Percentiles rank a stretch among this genome's conserved stretches.
Conservation (phyloP, 108 stramenopile species). For the Mayamaea pseudoterrestris region DNA sequence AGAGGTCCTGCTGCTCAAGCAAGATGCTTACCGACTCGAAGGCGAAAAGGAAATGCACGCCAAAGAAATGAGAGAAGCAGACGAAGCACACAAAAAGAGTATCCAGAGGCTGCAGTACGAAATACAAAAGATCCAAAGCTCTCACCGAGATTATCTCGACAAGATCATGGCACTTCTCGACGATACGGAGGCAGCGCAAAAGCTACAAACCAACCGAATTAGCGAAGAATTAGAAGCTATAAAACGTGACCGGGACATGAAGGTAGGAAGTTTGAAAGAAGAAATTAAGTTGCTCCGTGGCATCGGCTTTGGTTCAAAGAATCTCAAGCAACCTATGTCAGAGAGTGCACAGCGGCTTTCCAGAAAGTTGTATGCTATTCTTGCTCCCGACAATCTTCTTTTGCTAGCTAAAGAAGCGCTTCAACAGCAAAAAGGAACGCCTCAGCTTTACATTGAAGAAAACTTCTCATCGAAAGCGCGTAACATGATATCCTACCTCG, state of each 20-base stretch:
- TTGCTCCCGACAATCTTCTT: constrained; percentile 1
- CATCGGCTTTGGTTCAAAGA: background rate
- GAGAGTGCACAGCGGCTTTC: background rate
- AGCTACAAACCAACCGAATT: background rate
- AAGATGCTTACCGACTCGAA: background rate
- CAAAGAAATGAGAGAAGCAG: background rate
- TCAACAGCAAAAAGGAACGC: background rate
- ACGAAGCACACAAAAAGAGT: constrained; percentile 1
- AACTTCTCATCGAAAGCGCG: background rate
- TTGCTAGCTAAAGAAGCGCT: too few relatives aligned
- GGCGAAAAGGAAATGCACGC: background rate
- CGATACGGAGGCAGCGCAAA: background rate
- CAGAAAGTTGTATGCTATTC: background rate
- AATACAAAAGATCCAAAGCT: background rate
- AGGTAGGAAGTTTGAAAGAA: background rate
- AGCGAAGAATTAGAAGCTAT: constrained; percentile 1
- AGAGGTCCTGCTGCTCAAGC: constrained; percentile 3
- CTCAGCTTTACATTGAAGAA: background rate
- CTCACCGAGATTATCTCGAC: constrained; percentile 5
- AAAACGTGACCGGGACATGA: background rate
- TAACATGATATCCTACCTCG: background rate
- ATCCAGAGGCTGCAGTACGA: background rate
- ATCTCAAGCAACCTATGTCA: background rate
- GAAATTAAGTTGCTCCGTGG: background rate
- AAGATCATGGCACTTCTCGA: constrained; percentile 4